Base-by-base conservation (phyloP, 2,329 filamentous ascomycete species). In the Fusarium longipes region DNA sequence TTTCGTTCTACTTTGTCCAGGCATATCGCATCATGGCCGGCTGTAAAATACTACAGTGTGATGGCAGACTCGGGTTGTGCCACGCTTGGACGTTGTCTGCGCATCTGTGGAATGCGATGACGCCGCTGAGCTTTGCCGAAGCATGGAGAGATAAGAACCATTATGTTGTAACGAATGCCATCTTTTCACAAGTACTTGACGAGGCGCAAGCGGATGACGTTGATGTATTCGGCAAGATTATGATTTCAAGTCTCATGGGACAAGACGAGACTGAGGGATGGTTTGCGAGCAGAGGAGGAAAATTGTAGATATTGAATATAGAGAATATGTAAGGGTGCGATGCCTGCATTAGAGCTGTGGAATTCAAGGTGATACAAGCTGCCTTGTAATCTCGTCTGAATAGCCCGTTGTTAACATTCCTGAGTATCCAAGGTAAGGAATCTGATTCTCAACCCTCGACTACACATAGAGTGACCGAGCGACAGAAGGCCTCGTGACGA, bases 1-100 rank as follows among this genome's bases (percentile, higher is more conserved):
- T 84, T 14, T 72, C 80, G 0, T 82, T 83, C 63, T 85, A 83
- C 40, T 78, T 86, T 51, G 50, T 79, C 18, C 77, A 80, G 44
- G 62, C 73, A 14, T 79, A 81, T 57, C 74, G 77, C 3, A 63
- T 79, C 17, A 62, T 82, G n/a, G 57, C 74, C 3, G 76, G 76
- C 3, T 65, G 71, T 5, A 57, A 56, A 10, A 61, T 60, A 4
- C 40, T 68, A 18, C 57, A 66, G 3, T 80, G 78, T 33, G 74
- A 76, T 42, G 75, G 74, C 3, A 72, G 63, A 49, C 64, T 76
- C 11, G 70, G 75, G 6, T 43, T 75, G 27, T 76, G 75, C 27
- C 76, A 78, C 63, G 77, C 74, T n/a, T 81, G 77, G 77, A 82
- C 79, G 2, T 33, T 82, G 29, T 80, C 78, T 2, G 74, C 75